A percentile compares a stretch with the other conserved stretches of the same genome.
Evolutionary conservation across 768 basidiomycete species (phyloP).

Genomic region (Pholiota conissans): DNA sequence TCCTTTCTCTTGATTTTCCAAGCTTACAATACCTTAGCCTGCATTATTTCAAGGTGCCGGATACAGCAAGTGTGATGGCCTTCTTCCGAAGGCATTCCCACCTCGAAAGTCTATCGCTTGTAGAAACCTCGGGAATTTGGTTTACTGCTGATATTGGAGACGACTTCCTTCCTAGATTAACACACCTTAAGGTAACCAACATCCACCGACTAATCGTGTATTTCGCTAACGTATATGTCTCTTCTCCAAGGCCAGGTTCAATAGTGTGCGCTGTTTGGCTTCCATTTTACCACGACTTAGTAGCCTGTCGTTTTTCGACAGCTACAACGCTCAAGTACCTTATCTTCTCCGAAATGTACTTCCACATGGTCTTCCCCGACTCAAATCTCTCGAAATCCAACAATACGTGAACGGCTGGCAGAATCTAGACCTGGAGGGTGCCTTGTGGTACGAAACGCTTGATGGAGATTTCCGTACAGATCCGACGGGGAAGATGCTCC

Average conservation of each 20-base stretch:
- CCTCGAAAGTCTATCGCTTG: background rate
- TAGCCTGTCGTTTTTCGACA: background rate
- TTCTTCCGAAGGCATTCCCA: background rate
- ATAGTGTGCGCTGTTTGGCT: conserved; percentile 2
- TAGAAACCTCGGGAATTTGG: background rate
- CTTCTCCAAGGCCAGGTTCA: background rate
- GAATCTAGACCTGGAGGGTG: background rate
- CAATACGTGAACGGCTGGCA: background rate
- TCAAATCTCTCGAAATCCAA: background rate
- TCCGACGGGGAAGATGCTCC: background rate
- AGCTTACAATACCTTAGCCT: background rate
- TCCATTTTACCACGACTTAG: background rate
- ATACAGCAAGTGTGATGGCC: background rate
- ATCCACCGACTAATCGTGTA: no score
- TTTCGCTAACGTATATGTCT: background rate
- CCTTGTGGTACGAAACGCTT: background rate
- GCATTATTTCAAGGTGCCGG: background rate
- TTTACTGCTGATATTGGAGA: background rate
- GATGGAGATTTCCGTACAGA: background rate
- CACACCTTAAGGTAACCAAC: background rate
- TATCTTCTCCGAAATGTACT: background rate
- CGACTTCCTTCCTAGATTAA: background rate
- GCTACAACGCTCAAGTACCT: background rate
- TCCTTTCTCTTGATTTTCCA: background rate
- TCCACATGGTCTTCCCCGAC: background rate